Percentiles rank a stretch among this genome's conserved stretches.
Conservation (phyloP, 768 basidiomycete genomes). For the Gloeostereum incarnatum region DNA sequence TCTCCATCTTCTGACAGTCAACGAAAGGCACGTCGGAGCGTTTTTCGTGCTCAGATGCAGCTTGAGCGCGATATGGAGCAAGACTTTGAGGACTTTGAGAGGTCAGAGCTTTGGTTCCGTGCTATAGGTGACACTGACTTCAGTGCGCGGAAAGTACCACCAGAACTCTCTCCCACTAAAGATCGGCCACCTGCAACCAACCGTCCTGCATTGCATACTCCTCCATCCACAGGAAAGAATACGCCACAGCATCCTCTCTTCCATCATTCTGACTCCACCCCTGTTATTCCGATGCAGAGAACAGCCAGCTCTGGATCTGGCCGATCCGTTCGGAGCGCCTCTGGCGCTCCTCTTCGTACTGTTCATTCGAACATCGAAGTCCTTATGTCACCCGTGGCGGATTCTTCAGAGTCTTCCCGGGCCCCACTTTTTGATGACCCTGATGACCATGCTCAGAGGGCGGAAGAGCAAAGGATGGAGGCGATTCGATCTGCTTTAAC, state of each 20-base stretch:
- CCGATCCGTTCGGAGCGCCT: constrained; percentile 19
- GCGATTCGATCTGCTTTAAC: constrained; percentile 95
- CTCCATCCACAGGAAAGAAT: constrained; percentile 8
- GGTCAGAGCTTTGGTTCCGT: constrained; percentile 89
- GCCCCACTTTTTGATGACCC: constrained; percentile 79
- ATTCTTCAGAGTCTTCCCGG: constrained; percentile 45
- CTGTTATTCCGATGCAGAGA: constrained; percentile 27
- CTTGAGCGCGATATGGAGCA: constrained; percentile 86
- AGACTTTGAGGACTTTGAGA: constrained; percentile 83
- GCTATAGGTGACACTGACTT: constrained; percentile 66
- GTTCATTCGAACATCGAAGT: constrained; percentile 64
- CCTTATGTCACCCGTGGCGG: constrained; percentile 65
- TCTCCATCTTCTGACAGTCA: constrained; percentile 31
- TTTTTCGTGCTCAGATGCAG: constrained; percentile 79
- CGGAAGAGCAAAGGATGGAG: constrained; percentile 82
- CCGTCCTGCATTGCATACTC: constrained; percentile 8
- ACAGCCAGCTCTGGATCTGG: constrained; percentile 30
- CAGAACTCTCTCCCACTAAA: constrained; percentile 8
- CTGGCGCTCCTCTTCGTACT: constrained; percentile 14
- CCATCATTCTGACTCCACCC: constrained; percentile 29
- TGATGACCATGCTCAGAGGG: constrained; percentile 59
- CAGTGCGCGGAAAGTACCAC: constrained; percentile 11
- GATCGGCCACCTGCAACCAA: constrained; percentile 7
- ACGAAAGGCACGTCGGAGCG: constrained; percentile 61
- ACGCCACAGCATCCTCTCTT: too few relatives aligned